Evolutionary conservation across 306 rosid genomes (phyloP).

Genomic region (Quercus mongolica): DNA sequence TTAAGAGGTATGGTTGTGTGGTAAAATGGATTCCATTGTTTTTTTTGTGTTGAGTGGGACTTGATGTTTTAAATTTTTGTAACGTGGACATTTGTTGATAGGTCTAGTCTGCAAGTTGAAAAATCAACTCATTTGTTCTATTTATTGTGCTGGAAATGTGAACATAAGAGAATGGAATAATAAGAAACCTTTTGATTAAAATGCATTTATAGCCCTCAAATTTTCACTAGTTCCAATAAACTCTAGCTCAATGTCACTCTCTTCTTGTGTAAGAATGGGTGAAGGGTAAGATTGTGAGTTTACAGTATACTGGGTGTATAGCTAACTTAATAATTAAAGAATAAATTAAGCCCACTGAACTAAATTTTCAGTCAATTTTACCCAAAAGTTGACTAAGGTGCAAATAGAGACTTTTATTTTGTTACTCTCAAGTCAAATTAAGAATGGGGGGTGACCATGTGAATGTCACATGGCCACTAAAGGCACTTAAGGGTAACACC

Average conservation of each 20-base stretch:
- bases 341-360: not conserved
- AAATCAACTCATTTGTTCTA: not conserved
- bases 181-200: not conserved
- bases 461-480: not conserved
- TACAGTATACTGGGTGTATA: too few species aligned
- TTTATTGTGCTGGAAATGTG: not conserved
- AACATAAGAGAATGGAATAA: not conserved
- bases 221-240: not conserved
- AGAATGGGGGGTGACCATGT: too few species aligned
- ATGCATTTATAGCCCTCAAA: not conserved
- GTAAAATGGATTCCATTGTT: too few species aligned
- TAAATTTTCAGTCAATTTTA: not conserved
- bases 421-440: too few species aligned
- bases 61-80: not conserved
- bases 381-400: not conserved
- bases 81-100: not conserved
- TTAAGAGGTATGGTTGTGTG: constrained; percentile 61
- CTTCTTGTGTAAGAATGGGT: too few species aligned
- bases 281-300: too few species aligned
- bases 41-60: not conserved
- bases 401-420: not conserved
- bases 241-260: too few species aligned
- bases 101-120: not conserved
- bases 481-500: not conserved
- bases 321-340: too few species aligned